phyloP scores from a whole-genome alignment of 805 yeast genomes.

The Clavispora santaluciae region DNA sequence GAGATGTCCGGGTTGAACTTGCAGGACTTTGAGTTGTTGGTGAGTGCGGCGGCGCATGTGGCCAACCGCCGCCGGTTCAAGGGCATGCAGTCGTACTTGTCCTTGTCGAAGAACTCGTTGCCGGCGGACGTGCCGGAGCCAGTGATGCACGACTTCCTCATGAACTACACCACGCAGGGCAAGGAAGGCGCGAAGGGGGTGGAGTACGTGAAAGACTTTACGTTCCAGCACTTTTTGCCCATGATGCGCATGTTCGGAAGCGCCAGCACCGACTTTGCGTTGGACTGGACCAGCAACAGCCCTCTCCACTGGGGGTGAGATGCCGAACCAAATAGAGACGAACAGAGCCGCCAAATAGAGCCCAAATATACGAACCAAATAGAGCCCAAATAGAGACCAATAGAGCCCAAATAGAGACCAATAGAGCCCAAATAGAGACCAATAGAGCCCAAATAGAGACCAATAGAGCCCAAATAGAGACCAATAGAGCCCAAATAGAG shows the following conservation, averaged over 20 bases:
- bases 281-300: constrained; percentile 36
- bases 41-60: constrained; percentile 25
- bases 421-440: no score
- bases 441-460: no score
- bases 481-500: no score
- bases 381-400: no score
- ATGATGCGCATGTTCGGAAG: constrained; percentile 32
- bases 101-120: constrained; percentile 29
- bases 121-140: constrained; percentile 31
- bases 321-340: no score
- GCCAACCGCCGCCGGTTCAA: constrained; percentile 16
- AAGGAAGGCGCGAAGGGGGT: constrained; percentile 12
- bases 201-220: constrained; percentile 20
- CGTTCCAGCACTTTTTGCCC: constrained; percentile 22
- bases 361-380: no score
- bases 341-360: no score
- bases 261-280: constrained; percentile 21
- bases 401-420: no score
- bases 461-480: no score
- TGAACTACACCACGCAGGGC: constrained; percentile 19
- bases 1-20: constrained; percentile 39
- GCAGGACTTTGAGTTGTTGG: constrained; percentile 34
- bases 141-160: constrained; percentile 33
- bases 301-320: constrained; percentile 16
- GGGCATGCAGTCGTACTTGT: constrained; percentile 17